Base-by-base conservation (phyloP, 352 stramenopile species). In the Pythium phragmiticola region DNA sequence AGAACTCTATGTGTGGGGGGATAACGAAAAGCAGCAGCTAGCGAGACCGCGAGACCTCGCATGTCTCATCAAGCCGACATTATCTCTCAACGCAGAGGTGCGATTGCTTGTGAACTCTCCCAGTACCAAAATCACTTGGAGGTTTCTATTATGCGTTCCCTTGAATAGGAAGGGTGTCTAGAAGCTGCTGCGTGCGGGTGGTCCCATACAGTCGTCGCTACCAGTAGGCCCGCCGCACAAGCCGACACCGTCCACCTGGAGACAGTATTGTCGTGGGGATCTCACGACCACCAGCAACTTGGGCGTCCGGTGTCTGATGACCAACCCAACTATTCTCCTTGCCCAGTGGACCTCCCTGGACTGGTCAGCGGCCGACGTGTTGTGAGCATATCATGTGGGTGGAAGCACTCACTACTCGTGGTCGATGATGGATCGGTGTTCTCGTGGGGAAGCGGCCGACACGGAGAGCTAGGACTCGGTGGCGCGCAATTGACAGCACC, bases 351-450 rank as follows among this genome's bases (percentile, higher is more conserved):
- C 3, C 14, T 61, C 7, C 52, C 60, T 17, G 28, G 60, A 19
- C 57, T 86, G 13, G 56, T 65, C 57, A 33, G 14, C 0, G 39
- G 46, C 7, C 62, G 85, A 14, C 61, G 68, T 19, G 74, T 92
- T 46, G n/a, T 64, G 28, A 89, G 80, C 43, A 54, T 95, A 43
- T 73, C 86, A 0, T 92, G 86, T 66, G 84, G 86, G 6, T 95
- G 86, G 86, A 95, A 95, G 36, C 86, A 95, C 65, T 89, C 79
- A 11, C 68, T 95, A 48, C 49, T 95, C 0, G 70, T 68, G 7
- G 80, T 81, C 14, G 60, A 55, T 46, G 66, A 76, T 36, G 78
- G 81, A 1, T 60, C 75, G 1, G 79, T 83, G 1, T 91, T 80
- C 47, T 59, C 84, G n/a, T 93, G 83, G 84, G 86, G 86, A 23